Conservation (phyloP, 352 stramenopile genomes). For the Phytophthora chlamydospora region DNA sequence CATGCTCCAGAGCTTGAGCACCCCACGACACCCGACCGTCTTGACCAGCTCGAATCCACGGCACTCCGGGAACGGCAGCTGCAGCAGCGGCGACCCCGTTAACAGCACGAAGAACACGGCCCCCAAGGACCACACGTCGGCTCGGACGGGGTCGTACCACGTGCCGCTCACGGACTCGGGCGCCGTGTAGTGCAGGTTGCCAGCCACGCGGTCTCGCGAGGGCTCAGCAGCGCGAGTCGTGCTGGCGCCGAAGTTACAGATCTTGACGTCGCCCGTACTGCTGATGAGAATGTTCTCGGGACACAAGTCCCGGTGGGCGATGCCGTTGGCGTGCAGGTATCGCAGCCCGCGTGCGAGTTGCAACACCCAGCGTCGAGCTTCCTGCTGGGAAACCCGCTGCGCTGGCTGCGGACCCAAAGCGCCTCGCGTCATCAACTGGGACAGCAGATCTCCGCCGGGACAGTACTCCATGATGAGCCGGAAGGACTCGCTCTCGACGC, state of each 20-base stretch:
- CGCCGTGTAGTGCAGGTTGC: conserved; percentile 67
- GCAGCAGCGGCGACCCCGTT: conserved; percentile 63
- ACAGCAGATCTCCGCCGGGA: conserved; percentile 51
- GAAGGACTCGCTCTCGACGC: conserved; percentile 48
- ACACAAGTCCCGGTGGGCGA: conserved; percentile 62
- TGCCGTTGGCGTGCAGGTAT: conserved; percentile 50
- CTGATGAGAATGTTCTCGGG: conserved; percentile 62
- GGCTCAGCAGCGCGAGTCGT: conserved; percentile 32
- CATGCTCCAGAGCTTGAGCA: conserved; percentile 59
- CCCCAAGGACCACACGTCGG: conserved; percentile 77
- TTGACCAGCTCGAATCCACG: conserved; percentile 52
- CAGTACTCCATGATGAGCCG: conserved; percentile 74
- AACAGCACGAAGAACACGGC: conserved; percentile 77
- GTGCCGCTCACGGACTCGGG: conserved; percentile 55
- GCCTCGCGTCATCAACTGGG: conserved; percentile 34
- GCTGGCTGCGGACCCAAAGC: conserved; percentile 14
- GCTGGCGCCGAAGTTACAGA: conserved; percentile 69
- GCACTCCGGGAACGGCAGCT: conserved; percentile 47
- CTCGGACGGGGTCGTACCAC: conserved; percentile 60
- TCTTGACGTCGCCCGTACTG: conserved; percentile 44
- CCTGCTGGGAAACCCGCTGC: conserved; percentile 38
- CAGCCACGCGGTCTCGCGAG: conserved; percentile 46
- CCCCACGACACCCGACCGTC: conserved; percentile 43
- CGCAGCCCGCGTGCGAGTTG: conserved; percentile 49
- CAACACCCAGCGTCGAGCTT: conserved; percentile 46